These are phyloP conservation scores for Pestalotiopsis sp. DNA, from an alignment of 2,329 filamentous ascomycete species.

Conservation along the genomic window DNA sequence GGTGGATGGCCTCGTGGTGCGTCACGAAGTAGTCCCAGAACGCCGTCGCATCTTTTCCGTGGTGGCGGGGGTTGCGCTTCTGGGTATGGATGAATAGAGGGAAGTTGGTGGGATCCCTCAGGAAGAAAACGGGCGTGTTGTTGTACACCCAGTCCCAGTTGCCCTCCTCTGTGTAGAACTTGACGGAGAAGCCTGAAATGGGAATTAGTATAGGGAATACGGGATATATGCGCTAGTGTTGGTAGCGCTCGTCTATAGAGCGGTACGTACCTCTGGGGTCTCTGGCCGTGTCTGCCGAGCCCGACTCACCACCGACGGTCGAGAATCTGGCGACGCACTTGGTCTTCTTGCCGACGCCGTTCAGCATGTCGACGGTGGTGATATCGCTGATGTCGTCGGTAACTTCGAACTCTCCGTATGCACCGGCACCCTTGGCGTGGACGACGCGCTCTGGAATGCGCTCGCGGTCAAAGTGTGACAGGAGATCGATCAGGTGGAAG, in stretches of 20 bases:
- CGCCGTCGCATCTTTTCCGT: constrained; percentile 70
- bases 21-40: constrained; percentile 54
- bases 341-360: constrained; percentile 61
- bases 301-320: constrained; percentile 71
- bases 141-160: constrained; percentile 78
- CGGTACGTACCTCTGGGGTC: constrained; percentile 42
- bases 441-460: constrained; percentile 51
- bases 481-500: constrained; percentile 66
- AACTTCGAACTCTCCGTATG: constrained; percentile 45
- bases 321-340: constrained; percentile 66
- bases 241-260: constrained; percentile 2
- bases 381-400: constrained; percentile 53
- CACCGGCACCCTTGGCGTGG: constrained; percentile 40
- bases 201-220: too few species aligned
- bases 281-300: constrained; percentile 67
- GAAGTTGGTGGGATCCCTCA: constrained; percentile 75
- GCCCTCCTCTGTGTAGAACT: constrained; percentile 72
- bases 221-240: background rate
- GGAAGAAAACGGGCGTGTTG: constrained; percentile 79
- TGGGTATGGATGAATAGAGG: constrained; percentile 78
- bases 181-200: constrained; percentile 62
- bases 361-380: constrained; percentile 44
- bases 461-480: constrained; percentile 57
- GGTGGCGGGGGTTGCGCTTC: constrained; percentile 74
- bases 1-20: constrained; percentile 65